These are phyloP conservation scores for Sanghuangporus sanghuang DNA, from an alignment of 1,284 basidiomycete genomes.

Conservation along the genomic window DNA sequence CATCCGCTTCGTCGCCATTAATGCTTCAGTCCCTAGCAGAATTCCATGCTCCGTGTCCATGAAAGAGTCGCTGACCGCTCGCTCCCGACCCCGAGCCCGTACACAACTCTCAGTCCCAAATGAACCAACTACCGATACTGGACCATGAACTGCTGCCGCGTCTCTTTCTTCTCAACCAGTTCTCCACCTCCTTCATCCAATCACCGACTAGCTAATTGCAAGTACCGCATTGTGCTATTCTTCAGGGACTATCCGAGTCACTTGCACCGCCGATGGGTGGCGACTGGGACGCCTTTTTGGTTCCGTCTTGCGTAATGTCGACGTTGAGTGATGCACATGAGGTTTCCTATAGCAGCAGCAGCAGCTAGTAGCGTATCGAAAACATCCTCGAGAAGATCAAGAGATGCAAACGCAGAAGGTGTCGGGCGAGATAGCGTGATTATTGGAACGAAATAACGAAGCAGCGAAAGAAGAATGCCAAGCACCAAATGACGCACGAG, in stretches of 20 bases:
- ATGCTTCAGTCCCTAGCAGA: background rate
- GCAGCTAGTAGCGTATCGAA: background rate
- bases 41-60: constrained; percentile 4
- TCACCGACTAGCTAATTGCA: background rate
- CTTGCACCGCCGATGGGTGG: background rate
- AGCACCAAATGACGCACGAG: too few species aligned
- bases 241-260: background rate
- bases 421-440: background rate
- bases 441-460: too few species aligned
- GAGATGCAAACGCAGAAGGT: background rate
- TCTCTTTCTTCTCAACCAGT: background rate
- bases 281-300: too few species aligned
- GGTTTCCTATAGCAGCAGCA: background rate
- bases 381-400: background rate
- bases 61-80: background rate
- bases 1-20: background rate
- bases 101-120: constrained; percentile 1
- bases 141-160: constrained; percentile 7
- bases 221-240: background rate
- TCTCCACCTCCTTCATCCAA: background rate
- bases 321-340: background rate
- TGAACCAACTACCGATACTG: background rate
- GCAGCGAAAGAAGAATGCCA: too few species aligned
- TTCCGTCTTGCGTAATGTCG: constrained; percentile 11
- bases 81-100: background rate